Evolutionary conservation across 371 early-diverging fungal species (phyloP).

Genomic region (Smittium mucronatum): DNA sequence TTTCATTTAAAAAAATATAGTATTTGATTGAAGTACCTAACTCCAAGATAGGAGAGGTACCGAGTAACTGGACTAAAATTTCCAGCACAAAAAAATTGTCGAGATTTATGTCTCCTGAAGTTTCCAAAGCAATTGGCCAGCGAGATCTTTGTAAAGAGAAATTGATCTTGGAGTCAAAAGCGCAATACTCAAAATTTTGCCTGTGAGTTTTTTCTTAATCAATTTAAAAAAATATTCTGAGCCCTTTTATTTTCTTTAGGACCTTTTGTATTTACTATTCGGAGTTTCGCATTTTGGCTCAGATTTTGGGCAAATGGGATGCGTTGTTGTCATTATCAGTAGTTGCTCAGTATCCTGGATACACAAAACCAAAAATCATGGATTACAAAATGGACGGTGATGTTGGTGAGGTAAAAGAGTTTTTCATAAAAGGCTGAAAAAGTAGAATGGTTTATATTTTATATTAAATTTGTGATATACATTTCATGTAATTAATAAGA

Average conservation of each 20-base stretch:
- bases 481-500: neutral
- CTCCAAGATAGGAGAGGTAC: slow-evolving; percentile 39
- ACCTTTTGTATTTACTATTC: slow-evolving; percentile 45
- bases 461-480: neutral
- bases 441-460: neutral
- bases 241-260: neutral
- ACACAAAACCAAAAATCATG: slow-evolving; percentile 48
- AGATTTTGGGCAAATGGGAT: slow-evolving; percentile 51
- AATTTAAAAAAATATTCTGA: neutral
- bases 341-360: slow-evolving; percentile 50
- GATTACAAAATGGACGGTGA: slow-evolving; percentile 18
- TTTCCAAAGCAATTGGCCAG: slow-evolving; percentile 47
- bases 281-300: slow-evolving; percentile 44
- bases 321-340: slow-evolving; percentile 57
- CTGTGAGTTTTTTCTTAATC: neutral
- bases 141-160: slow-evolving; percentile 53
- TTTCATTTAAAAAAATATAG: neutral
- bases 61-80: slow-evolving; percentile 61
- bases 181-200: slow-evolving; percentile 1
- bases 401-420: slow-evolving; percentile 32
- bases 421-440: neutral
- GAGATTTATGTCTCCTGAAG: slow-evolving; percentile 66
- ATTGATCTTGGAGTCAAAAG: slow-evolving; percentile 6
- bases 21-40: slow-evolving; percentile 52
- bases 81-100: slow-evolving; percentile 64